phyloP scores from a whole-genome alignment of 2,329 filamentous ascomycete species.

The Fonsecaea erecta region DNA sequence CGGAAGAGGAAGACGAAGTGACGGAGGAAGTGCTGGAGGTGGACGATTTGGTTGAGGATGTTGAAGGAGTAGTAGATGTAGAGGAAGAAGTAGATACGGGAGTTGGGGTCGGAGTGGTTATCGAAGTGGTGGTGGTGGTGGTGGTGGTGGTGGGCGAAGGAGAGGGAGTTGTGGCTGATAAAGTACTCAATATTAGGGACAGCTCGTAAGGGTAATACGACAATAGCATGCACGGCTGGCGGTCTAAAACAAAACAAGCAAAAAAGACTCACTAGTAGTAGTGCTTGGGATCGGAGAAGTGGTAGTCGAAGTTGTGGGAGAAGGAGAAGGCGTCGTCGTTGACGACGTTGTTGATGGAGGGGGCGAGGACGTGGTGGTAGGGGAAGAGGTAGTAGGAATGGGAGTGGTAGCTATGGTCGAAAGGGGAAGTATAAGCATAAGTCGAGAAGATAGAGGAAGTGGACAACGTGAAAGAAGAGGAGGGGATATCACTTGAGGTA shows the following conservation, averaged over 20 bases:
- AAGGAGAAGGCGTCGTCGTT: constrained; percentile 15
- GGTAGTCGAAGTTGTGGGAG: constrained; percentile 21
- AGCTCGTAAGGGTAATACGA: background rate
- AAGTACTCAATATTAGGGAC: background rate
- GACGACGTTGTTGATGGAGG: background rate
- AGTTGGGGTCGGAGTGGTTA: constrained; percentile 7
- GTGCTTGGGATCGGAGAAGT: constrained; percentile 20
- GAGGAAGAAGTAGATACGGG: constrained; percentile 10
- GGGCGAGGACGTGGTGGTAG: constrained; percentile 16
- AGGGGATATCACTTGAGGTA: constrained; percentile 6
- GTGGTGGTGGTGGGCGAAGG: constrained; percentile 5
- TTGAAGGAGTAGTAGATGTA: constrained; percentile 22
- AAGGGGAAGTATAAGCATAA: constrained; percentile 23
- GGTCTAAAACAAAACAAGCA: constrained; percentile 4
- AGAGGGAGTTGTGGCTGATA: constrained; percentile 13
- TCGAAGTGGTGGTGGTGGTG: constrained; percentile 14
- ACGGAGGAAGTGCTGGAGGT: constrained; percentile 13
- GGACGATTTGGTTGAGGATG: constrained; percentile 6
- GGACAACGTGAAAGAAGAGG: constrained; percentile 3
- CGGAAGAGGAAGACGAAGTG: constrained; percentile 10
- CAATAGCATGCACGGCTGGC: constrained; percentile 6
- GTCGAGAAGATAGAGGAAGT: constrained; percentile 19
- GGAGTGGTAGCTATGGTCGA: constrained; percentile 27
- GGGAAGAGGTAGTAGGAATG: constrained; percentile 19
- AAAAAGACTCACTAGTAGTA: constrained; percentile 26